Conservation (phyloP, 2,329 filamentous ascomycete species). For the Fusarium dimerum region DNA sequence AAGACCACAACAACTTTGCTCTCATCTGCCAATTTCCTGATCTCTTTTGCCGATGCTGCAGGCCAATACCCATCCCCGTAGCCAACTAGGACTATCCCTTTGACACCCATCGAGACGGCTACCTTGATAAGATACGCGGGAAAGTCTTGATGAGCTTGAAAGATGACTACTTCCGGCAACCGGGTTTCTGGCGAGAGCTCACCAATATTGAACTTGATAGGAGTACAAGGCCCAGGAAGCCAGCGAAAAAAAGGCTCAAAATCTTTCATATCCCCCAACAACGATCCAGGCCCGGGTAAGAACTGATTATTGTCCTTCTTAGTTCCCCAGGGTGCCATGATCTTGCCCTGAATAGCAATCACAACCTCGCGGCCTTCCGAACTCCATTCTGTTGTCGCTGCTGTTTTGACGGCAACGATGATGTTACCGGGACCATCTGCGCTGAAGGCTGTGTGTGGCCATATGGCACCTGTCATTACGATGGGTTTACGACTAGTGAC, state of each 20-base stretch:
- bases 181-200: slow-evolving; percentile 22
- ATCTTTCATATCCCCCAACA: too few relatives aligned
- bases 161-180: slow-evolving; percentile 56
- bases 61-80: slow-evolving; percentile 54
- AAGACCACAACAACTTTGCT: too few relatives aligned
- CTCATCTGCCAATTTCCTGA: too few relatives aligned
- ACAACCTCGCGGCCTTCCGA: slow-evolving; percentile 54
- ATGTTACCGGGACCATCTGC: slow-evolving; percentile 65
- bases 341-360: slow-evolving; percentile 61
- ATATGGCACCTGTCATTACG: slow-evolving; percentile 62
- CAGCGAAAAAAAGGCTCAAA: slow-evolving; percentile 51
- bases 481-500: slow-evolving; percentile 59
- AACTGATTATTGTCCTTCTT: slow-evolving; percentile 59
- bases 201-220: slow-evolving; percentile 43
- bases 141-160: slow-evolving; percentile 55
- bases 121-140: slow-evolving; percentile 46
- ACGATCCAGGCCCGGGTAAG: slow-evolving; percentile 58
- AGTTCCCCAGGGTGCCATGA: slow-evolving; percentile 62
- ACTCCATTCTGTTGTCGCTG: slow-evolving; percentile 43
- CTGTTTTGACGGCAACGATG: slow-evolving; percentile 58
- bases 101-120: slow-evolving; percentile 47
- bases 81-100: slow-evolving; percentile 57
- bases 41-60: too few relatives aligned
- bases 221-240: slow-evolving; percentile 47
- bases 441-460: slow-evolving; percentile 60